A percentile compares a stretch with the other conserved stretches of the same genome.
phyloP scores from a whole-genome alignment of 768 basidiomycete species.

The Pleurotus eryngii region DNA sequence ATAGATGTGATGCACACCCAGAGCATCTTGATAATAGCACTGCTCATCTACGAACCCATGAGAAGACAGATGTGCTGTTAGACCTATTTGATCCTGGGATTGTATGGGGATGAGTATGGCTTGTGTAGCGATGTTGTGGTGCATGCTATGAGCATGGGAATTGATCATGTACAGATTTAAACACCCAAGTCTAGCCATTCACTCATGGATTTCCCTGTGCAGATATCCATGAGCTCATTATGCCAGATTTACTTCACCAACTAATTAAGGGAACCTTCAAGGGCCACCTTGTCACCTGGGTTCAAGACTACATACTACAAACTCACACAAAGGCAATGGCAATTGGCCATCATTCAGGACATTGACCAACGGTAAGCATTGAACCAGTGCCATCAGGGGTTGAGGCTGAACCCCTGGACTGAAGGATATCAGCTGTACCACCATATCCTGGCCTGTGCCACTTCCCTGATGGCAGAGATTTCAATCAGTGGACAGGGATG shows the following conservation, averaged over 20 bases:
- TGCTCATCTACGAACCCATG: slow-evolving; percentile 16
- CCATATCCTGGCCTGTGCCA: slow-evolving; percentile 16
- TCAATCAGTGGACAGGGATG: slow-evolving; percentile 34
- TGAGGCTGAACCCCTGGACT: too few relatives aligned
- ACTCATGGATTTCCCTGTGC: slow-evolving; percentile 29
- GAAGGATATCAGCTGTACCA: slow-evolving; percentile 18
- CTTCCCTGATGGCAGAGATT: slow-evolving; percentile 25
- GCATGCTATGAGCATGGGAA: not conserved
- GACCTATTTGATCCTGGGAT: slow-evolving; percentile 20
- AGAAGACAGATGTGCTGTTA: slow-evolving; percentile 22
- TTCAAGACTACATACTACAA: slow-evolving; percentile 22
- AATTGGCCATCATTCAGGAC: slow-evolving; percentile 24
- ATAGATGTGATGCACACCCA: slow-evolving; percentile 12
- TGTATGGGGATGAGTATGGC: slow-evolving; percentile 32
- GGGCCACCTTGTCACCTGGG: slow-evolving; percentile 37
- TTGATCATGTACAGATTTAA: not conserved
- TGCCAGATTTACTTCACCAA: slow-evolving; percentile 36
- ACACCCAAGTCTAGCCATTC: slow-evolving; percentile 23
- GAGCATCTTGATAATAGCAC: slow-evolving; percentile 12
- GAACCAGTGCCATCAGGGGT: too few relatives aligned
- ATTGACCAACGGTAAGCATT: slow-evolving; percentile 29
- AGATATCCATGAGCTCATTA: slow-evolving; percentile 29
- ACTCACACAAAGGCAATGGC: slow-evolving; percentile 16
- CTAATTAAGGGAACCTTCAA: slow-evolving; percentile 40
- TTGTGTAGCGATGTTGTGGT: slow-evolving; percentile 28